Conservation (phyloP, 148 eudicot genomes). For the Fallopia convolvulus region DNA sequence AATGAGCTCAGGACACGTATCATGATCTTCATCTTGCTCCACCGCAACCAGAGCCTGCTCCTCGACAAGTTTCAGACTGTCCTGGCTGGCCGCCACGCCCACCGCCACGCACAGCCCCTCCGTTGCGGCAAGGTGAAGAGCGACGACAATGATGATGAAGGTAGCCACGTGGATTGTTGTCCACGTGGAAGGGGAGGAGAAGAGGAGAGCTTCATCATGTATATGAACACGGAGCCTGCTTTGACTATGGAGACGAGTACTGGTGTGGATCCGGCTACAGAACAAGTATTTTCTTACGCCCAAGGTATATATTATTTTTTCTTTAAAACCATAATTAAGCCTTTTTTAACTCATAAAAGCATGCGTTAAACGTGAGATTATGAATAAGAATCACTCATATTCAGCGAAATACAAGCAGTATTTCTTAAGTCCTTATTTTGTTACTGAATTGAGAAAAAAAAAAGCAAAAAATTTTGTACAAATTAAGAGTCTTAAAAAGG, state of each 20-base stretch:
- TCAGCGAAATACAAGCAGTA: no score
- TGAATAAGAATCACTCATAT: no score
- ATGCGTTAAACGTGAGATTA: neutral
- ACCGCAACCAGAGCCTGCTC: constrained; percentile 14
- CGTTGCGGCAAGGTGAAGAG: constrained; percentile 8
- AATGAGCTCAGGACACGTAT: constrained; percentile 29
- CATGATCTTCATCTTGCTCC: constrained; percentile 34
- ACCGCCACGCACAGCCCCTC: neutral
- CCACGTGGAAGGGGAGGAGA: neutral
- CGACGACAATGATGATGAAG: neutral
- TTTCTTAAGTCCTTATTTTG: no score
- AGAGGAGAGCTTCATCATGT: constrained; percentile 2
- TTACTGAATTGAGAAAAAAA: no score
- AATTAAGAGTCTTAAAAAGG: no score
- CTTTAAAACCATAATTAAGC: neutral
- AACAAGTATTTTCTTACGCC: neutral
- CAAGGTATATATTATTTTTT: neutral
- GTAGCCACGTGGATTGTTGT: neutral
- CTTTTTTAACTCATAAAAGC: neutral
- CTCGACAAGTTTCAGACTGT: constrained; percentile 23
- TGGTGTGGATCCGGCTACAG: neutral
- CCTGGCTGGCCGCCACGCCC: constrained; percentile 13
- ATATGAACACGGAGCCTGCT: neutral
- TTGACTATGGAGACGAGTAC: neutral
- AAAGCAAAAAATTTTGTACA: no score